A percentile compares a stretch with the other conserved stretches of the same genome.
phyloP scores from a whole-genome alignment of 345 rosid genomes.

The Clausena lansium region DNA sequence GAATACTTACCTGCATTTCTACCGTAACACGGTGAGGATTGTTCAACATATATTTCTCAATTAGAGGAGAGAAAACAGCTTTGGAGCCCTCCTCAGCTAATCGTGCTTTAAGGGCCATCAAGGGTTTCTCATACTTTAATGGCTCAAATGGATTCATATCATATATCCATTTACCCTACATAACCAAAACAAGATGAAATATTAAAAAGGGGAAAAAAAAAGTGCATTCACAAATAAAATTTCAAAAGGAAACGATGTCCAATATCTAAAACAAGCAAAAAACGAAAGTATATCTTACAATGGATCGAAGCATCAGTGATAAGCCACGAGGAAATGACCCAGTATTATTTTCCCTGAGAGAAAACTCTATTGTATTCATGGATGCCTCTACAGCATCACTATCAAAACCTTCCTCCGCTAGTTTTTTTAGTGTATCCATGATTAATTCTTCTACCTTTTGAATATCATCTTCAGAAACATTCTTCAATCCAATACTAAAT shows the following conservation, averaged over 20 bases:
- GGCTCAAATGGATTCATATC: slow-evolving; percentile 98
- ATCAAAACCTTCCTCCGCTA: slow-evolving; percentile 92
- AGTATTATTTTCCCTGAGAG: slow-evolving; percentile 94
- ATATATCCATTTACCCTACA: slow-evolving; percentile 95
- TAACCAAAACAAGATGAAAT: slow-evolving; percentile 25
- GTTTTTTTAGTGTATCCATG: slow-evolving; percentile 62
- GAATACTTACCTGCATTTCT: slow-evolving; percentile 79
- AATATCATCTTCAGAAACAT: slow-evolving; percentile 72
- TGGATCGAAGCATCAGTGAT: slow-evolving; percentile 91
- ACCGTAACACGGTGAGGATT: slow-evolving; percentile 85
- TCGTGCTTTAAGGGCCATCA: slow-evolving; percentile 71
- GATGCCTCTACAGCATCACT: slow-evolving; percentile 92
- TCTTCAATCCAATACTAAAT: slow-evolving; percentile 88
- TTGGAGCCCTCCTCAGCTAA: slow-evolving; percentile 84
- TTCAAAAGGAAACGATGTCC: background rate
- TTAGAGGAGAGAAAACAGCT: slow-evolving; percentile 91
- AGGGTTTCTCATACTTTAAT: slow-evolving; percentile 82
- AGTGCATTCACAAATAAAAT: background rate
- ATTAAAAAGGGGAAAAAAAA: too few relatives aligned
- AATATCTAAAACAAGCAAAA: slow-evolving; percentile 5
- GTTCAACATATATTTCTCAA: slow-evolving; percentile 79
- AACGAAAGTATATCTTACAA: slow-evolving; percentile 36
- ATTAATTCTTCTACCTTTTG: slow-evolving; percentile 77
- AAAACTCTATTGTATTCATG: slow-evolving; percentile 96
- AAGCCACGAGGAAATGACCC: slow-evolving; percentile 99